A percentile compares a stretch with the other conserved stretches of the same genome.
These are phyloP conservation scores for Talinum fruticosum DNA, from an alignment of 148 eudicot species.

Conservation along the genomic window DNA sequence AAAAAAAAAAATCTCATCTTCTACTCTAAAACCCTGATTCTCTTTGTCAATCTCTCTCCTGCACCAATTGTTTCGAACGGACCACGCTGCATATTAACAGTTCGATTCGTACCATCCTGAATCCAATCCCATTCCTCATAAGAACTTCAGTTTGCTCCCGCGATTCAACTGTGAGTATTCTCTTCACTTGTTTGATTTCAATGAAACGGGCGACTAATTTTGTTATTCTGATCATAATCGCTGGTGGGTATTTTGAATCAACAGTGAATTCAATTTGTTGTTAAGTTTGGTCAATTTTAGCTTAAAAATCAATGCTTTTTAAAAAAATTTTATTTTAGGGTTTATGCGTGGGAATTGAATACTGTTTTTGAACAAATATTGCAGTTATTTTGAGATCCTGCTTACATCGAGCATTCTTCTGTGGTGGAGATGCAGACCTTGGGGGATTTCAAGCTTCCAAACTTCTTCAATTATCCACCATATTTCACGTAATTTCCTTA, in stretches of 20 bases:
- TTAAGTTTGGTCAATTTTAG: not conserved
- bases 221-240: not conserved
- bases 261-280: not conserved
- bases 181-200: not conserved
- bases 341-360: not conserved
- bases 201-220: not conserved
- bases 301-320: not conserved
- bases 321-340: not conserved
- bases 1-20: too few species aligned
- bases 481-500: slow-evolving; percentile 71
- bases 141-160: not conserved
- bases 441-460: slow-evolving; percentile 92
- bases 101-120: not conserved
- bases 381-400: not conserved
- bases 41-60: not conserved
- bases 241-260: not conserved
- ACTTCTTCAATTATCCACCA: slow-evolving; percentile 94
- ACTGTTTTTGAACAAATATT: not conserved
- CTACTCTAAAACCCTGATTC: not conserved
- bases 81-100: not conserved
- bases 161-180: not conserved
- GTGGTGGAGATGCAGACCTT: slow-evolving; percentile 59
- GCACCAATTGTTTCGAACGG: not conserved
- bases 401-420: not conserved
- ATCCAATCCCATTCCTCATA: not conserved